Evolutionary conservation across 495 filamentous ascomycete genomes (phyloP).

Genomic region (Cladorrhinum samala): DNA sequence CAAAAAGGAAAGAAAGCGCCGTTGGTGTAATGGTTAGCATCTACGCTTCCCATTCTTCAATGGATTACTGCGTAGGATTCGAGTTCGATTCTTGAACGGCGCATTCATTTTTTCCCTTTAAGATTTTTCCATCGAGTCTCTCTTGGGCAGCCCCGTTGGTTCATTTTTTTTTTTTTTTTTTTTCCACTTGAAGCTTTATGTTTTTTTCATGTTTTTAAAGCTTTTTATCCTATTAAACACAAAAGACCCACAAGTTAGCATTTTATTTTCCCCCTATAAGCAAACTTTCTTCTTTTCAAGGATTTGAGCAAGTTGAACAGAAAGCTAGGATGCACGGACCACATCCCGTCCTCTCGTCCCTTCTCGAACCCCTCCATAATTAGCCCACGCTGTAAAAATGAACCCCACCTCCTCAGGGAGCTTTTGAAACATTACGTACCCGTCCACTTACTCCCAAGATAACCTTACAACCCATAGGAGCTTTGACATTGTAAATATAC

Average conservation of each 20-base stretch:
- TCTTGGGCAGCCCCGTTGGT: no score
- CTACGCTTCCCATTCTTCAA: conserved; percentile 13
- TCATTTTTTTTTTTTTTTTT: background rate
- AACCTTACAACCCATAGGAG: no score
- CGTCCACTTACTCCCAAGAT: background rate
- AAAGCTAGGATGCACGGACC: background rate
- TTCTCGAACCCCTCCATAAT: background rate
- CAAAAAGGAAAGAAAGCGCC: no score
- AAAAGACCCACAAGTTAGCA: no score
- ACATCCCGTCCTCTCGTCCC: background rate
- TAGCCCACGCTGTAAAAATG: no score
- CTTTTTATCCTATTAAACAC: no score
- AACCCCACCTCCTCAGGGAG: background rate
- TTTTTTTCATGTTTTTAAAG: background rate
- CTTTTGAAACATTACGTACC: background rate
- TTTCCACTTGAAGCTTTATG: background rate
- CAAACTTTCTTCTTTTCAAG: no score
- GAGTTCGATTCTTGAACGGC: conserved; percentile 22
- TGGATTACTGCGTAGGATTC: conserved; percentile 15
- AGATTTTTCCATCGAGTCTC: no score
- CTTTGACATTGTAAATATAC: no score
- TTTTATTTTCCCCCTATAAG: no score
- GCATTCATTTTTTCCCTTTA: conserved; percentile 5
- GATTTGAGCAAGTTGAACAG: no score
- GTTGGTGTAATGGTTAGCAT: conserved; percentile 21